phyloP scores from a whole-genome alignment of 1,284 basidiomycete genomes.

The Boletus hoseneyae region DNA sequence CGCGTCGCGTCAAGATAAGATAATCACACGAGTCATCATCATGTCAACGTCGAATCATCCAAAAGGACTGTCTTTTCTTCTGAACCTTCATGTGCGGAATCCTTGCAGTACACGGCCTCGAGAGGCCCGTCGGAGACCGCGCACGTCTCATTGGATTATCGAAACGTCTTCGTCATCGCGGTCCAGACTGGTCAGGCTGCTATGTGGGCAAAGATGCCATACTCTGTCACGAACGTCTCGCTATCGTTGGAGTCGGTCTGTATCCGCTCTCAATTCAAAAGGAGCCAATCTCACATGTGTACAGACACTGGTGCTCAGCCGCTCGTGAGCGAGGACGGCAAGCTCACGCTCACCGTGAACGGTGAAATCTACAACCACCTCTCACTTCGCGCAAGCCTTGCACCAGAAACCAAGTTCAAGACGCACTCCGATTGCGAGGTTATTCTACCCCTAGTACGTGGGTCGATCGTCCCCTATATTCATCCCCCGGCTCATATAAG shows the following conservation, averaged over 20 bases:
- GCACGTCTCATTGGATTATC: conserved; percentile 79
- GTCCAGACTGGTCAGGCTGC: conserved; percentile 96
- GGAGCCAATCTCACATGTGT: conserved; percentile 11
- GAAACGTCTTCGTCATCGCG: conserved; percentile 88
- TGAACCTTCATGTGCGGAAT: conserved; percentile 78
- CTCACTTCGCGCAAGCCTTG: conserved; percentile 71
- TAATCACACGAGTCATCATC: conserved; percentile 3
- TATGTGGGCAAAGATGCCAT: conserved; percentile 79
- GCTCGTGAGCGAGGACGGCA: conserved; percentile 84
- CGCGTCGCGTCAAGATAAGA: conserved; percentile 2
- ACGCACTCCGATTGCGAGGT: conserved; percentile 99
- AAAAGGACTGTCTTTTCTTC: no score
- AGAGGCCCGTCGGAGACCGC: conserved; percentile 67
- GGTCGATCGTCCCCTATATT: neutral
- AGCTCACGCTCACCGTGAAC: conserved; percentile 89
- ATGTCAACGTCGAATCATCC: neutral
- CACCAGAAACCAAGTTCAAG: conserved; percentile 78
- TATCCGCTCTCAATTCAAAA: conserved; percentile 18
- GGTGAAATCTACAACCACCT: conserved; percentile 99
- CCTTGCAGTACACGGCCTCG: conserved; percentile 76
- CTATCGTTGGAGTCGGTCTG: conserved; percentile 97
- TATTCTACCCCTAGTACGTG: conserved; percentile 83
- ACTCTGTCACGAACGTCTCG: conserved; percentile 88
- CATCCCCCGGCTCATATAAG: conserved; percentile 3
- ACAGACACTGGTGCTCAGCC: conserved; percentile 97